Conservation (phyloP, 495 filamentous ascomycete species). For the Aspergillus bridgeri region DNA sequence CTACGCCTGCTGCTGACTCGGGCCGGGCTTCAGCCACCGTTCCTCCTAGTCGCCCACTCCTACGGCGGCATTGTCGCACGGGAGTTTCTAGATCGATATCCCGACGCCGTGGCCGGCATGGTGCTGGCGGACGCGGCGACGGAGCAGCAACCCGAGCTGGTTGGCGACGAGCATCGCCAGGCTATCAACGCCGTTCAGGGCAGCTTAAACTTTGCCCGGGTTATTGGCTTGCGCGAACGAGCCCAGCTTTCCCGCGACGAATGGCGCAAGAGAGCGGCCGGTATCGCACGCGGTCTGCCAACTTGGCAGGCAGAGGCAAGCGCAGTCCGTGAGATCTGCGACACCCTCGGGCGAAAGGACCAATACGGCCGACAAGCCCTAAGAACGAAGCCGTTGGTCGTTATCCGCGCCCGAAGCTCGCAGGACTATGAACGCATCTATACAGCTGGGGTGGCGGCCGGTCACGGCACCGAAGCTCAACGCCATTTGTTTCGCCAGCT, state of each 20-base stretch:
- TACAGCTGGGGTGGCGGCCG: slow-evolving; percentile 26
- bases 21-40: slow-evolving; percentile 25
- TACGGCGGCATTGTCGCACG: slow-evolving; percentile 52
- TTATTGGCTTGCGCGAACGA: slow-evolving; percentile 29
- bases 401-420: slow-evolving; percentile 33
- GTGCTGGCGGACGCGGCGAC: slow-evolving; percentile 39
- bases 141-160: slow-evolving; percentile 33
- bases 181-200: slow-evolving; percentile 31
- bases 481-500: slow-evolving; percentile 26
- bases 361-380: slow-evolving; percentile 31
- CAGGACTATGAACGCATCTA: slow-evolving; percentile 35
- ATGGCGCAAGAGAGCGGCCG: slow-evolving; percentile 34
- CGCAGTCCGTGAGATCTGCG: slow-evolving; percentile 21
- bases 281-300: slow-evolving; percentile 25
- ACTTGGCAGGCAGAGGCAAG: slow-evolving; percentile 19
- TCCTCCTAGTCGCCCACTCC: slow-evolving; percentile 48
- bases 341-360: slow-evolving; percentile 26
- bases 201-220: slow-evolving; percentile 27
- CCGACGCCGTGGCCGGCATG: slow-evolving; percentile 33
- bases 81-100: slow-evolving; percentile 39
- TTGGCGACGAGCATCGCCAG: slow-evolving; percentile 25
- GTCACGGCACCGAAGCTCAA: slow-evolving; percentile 33
- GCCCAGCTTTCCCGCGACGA: slow-evolving; percentile 29
- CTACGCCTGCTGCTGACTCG: slow-evolving; percentile 28
- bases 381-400: slow-evolving; percentile 33